These are phyloP conservation scores for Phytophthora colocasiae DNA, from an alignment of 352 stramenopile genomes.

Conservation along the genomic window DNA sequence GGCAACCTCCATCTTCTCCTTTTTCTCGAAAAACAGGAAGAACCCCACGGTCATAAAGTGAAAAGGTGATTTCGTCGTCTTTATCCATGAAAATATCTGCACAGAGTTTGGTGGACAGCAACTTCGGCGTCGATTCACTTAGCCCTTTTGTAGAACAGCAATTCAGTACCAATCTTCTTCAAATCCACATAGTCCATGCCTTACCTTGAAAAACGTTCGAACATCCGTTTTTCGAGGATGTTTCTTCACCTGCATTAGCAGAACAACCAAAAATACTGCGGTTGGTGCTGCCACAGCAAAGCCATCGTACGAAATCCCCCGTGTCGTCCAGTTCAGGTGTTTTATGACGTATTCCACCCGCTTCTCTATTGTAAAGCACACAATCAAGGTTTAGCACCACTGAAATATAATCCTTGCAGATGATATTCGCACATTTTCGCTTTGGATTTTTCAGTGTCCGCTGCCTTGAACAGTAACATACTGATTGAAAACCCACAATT, in stretches of 20 bases:
- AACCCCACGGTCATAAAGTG: slow-evolving; percentile 61
- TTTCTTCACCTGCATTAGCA: slow-evolving; percentile 13
- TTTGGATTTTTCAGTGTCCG: slow-evolving; percentile 41
- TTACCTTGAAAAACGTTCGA: slow-evolving; percentile 20
- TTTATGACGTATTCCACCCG: slow-evolving; percentile 55
- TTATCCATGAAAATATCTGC: slow-evolving; percentile 9
- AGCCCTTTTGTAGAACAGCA: slow-evolving; percentile 4
- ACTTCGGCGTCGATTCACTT: slow-evolving; percentile 39
- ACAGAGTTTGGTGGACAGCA: slow-evolving; percentile 49
- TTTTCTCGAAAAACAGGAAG: slow-evolving; percentile 12
- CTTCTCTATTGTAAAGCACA: slow-evolving; percentile 10
- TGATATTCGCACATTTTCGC: slow-evolving; percentile 29
- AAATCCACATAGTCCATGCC: too few species aligned
- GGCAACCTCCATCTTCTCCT: slow-evolving; percentile 44
- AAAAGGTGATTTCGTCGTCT: slow-evolving; percentile 38
- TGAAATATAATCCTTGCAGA: too few species aligned
- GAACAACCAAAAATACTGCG: slow-evolving; percentile 66
- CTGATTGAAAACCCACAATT: slow-evolving; percentile 39
- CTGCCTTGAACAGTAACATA: slow-evolving; percentile 59
- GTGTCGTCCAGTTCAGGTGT: slow-evolving; percentile 62
- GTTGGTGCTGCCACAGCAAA: slow-evolving; percentile 65
- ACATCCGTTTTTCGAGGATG: slow-evolving; percentile 5
- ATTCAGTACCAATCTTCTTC: background rate
- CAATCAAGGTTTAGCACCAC: too few species aligned
- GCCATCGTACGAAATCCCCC: slow-evolving; percentile 68